Evolutionary conservation across 2,329 filamentous ascomycete genomes (phyloP).

Genomic region (Monosporascus sp.): DNA sequence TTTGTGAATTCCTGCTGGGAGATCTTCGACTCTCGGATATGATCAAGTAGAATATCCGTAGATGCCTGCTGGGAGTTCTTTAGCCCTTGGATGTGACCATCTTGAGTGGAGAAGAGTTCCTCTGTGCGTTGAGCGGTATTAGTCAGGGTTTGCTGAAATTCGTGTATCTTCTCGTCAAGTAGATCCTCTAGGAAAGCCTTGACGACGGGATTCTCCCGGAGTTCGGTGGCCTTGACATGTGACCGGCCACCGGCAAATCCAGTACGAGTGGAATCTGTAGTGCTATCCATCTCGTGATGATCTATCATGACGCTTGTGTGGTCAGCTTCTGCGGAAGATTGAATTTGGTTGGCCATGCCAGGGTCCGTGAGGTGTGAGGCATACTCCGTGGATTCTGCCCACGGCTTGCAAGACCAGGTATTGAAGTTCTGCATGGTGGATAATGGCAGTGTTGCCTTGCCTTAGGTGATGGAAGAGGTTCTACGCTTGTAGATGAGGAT

Average conservation of each 20-base stretch:
- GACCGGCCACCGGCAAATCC: background rate
- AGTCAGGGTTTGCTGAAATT: background rate
- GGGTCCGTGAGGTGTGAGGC: too few species aligned
- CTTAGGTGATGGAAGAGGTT: background rate
- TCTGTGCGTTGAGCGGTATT: background rate
- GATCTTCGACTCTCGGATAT: too few species aligned
- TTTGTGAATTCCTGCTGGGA: too few species aligned
- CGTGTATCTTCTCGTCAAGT: background rate
- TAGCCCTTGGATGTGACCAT: background rate
- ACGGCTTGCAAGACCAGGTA: background rate
- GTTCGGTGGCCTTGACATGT: background rate
- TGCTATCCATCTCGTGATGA: background rate
- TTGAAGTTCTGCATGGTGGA: background rate
- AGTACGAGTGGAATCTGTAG: background rate
- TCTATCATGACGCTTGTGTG: background rate
- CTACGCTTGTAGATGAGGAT: background rate
- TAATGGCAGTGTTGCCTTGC: background rate
- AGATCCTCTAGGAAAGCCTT: background rate
- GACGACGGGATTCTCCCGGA: background rate
- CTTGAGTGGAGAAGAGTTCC: background rate
- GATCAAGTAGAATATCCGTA: too few species aligned
- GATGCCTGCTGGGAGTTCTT: background rate
- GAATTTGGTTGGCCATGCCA: too few species aligned
- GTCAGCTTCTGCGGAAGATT: background rate
- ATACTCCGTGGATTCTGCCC: background rate